These are phyloP conservation scores for Fusarium sp. DNA, from an alignment of 2,329 filamentous ascomycete genomes.

Conservation along the genomic window DNA sequence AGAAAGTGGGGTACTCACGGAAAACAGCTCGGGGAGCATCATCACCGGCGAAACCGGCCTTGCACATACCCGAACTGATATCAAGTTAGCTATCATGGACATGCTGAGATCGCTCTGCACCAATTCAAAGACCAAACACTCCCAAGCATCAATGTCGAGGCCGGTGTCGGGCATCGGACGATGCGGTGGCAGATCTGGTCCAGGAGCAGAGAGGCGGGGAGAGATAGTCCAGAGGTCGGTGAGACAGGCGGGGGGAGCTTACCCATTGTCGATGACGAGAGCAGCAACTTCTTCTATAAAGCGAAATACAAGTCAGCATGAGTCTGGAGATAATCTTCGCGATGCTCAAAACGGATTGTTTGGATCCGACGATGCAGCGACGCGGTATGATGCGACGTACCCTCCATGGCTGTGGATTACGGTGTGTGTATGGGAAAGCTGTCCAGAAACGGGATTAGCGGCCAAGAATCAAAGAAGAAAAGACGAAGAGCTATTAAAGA, in stretches of 20 bases:
- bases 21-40: conserved; percentile 99
- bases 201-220: conserved; percentile 31
- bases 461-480: conserved; percentile 35
- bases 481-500: conserved; percentile 33
- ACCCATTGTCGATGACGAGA: conserved; percentile 99
- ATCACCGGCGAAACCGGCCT: conserved; percentile 99
- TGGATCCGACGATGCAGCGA: conserved; percentile 37
- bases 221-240: conserved; percentile 46
- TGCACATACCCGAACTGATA: conserved; percentile 99
- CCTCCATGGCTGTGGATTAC: conserved; percentile 65
- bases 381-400: conserved; percentile 52
- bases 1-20: conserved; percentile 76
- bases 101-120: background rate
- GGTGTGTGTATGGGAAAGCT: conserved; percentile 46
- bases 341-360: conserved; percentile 37
- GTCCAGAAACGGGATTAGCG: conserved; percentile 46
- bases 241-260: conserved; percentile 65
- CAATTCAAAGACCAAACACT: conserved; percentile 1
- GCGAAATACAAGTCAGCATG: conserved; percentile 55
- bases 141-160: conserved; percentile 18
- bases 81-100: conserved; percentile 50
- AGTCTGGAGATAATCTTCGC: conserved; percentile 24
- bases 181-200: conserved; percentile 35
- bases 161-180: conserved; percentile 35
- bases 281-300: conserved; percentile 97